Percentiles rank a stretch among this genome's conserved stretches.
phyloP scores from a whole-genome alignment of 495 filamentous ascomycete species.

The Aspergillus cristatus region DNA sequence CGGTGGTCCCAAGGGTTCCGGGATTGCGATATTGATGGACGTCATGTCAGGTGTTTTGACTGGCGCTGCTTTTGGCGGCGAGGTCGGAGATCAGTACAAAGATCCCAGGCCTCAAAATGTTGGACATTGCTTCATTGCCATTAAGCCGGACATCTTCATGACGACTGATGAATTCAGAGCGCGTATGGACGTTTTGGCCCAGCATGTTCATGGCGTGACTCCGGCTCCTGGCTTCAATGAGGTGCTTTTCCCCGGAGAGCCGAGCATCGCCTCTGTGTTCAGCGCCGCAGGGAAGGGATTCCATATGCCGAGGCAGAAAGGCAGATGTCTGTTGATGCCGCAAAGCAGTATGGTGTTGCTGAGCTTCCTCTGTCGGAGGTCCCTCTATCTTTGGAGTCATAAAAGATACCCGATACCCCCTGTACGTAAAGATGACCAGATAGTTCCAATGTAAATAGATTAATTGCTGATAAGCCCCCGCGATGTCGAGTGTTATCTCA shows the following conservation, averaged over 20 bases:
- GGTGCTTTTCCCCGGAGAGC: conserved; percentile 8
- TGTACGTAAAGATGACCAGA: no score
- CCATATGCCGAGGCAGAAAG: conserved; percentile 9
- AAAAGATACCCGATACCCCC: no score
- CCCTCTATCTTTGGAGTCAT: conserved; percentile 1
- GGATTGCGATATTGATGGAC: conserved; percentile 26
- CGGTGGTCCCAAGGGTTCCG: conserved; percentile 23
- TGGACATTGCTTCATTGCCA: conserved; percentile 21
- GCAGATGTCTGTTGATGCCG: conserved; percentile 6
- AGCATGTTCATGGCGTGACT: conserved; percentile 6
- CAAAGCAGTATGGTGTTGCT: conserved; percentile 7
- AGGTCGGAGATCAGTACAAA: conserved; percentile 20
- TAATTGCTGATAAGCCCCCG: no score
- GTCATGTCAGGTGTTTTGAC: conserved; percentile 19
- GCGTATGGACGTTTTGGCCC: conserved; percentile 11
- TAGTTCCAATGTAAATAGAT: no score
- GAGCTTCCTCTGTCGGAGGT: conserved; percentile 5
- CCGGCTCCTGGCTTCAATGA: conserved; percentile 7
- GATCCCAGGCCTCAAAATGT: conserved; percentile 13
- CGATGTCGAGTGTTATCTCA: no score
- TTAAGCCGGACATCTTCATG: conserved; percentile 23
- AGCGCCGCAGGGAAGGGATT: conserved; percentile 8
- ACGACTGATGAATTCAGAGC: conserved; percentile 12
- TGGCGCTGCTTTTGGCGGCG: conserved; percentile 20
- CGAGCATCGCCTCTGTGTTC: conserved; percentile 1